phyloP scores from a whole-genome alignment of 2,329 filamentous ascomycete species.

The Epichloe amarillans region DNA sequence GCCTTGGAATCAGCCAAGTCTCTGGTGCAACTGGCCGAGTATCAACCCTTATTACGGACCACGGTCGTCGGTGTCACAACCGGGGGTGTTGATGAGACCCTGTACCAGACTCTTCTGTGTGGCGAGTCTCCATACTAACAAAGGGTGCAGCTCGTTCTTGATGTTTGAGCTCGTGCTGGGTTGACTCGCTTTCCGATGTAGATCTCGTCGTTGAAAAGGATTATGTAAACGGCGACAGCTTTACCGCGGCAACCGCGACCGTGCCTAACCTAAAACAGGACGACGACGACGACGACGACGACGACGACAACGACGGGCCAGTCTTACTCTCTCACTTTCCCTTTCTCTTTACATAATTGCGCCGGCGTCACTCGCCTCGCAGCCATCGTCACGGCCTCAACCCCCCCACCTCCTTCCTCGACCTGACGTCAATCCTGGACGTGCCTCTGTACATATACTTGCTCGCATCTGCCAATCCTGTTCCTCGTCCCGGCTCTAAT shows the following conservation, averaged over 20 bases:
- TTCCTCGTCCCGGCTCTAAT: neutral
- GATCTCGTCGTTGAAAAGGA: too few species aligned
- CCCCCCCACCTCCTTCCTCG: neutral
- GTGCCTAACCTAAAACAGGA: neutral
- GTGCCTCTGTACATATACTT: neutral
- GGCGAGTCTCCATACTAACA: too few species aligned
- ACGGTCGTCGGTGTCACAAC: too few species aligned
- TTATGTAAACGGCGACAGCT: neutral
- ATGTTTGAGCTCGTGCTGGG: too few species aligned
- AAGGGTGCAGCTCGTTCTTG: too few species aligned
- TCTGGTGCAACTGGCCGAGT: too few species aligned
- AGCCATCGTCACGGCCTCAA: neutral
- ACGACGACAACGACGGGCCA: neutral
- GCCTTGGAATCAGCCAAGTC: too few species aligned
- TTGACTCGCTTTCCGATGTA: too few species aligned
- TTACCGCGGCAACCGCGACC: constrained; percentile 1
- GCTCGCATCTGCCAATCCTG: neutral
- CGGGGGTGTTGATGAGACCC: too few species aligned
- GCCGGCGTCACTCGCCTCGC: neutral
- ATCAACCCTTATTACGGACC: too few species aligned
- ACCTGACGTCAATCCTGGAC: neutral
- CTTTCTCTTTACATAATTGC: neutral
- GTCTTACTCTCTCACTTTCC: neutral
- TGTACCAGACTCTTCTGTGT: too few species aligned
- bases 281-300: neutral